phyloP scores from a whole-genome alignment of 805 yeast genomes.

The Grigorovia jiainica region DNA sequence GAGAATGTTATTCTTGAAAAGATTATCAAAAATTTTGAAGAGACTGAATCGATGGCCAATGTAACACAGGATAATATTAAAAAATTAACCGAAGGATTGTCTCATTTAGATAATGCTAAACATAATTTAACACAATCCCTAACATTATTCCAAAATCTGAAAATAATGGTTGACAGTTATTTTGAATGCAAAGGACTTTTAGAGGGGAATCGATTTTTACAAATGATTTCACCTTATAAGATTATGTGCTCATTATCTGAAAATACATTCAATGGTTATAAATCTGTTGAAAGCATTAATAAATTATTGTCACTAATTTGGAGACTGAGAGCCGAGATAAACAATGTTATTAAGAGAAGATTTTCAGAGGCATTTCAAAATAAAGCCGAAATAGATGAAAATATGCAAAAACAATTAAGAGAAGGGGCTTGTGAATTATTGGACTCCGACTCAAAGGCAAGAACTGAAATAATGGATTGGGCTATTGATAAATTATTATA shows the following conservation, averaged over 20 bases:
- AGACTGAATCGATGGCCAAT: slow-evolving; percentile 77
- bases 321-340: slow-evolving; percentile 19
- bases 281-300: slow-evolving; percentile 61
- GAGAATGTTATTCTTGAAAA: slow-evolving; percentile 16
- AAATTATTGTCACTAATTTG: slow-evolving; percentile 21
- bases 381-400: slow-evolving; percentile 1
- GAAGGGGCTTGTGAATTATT: slow-evolving; percentile 63
- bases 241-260: slow-evolving; percentile 27
- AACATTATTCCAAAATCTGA: slow-evolving; percentile 78
- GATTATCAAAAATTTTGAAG: slow-evolving; percentile 41
- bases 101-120: slow-evolving; percentile 71
- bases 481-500: slow-evolving; percentile 56
- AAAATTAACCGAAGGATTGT: slow-evolving; percentile 66
- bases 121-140: slow-evolving; percentile 74
- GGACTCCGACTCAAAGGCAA: slow-evolving; percentile 46
- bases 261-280: slow-evolving; percentile 47
- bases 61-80: slow-evolving; percentile 55
- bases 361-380: slow-evolving; percentile 6
- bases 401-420: slow-evolving; percentile 27
- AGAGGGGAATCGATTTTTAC: slow-evolving; percentile 11
- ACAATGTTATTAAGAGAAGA: slow-evolving; percentile 13
- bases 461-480: slow-evolving; percentile 59
- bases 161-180: slow-evolving; percentile 57
- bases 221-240: slow-evolving; percentile 22
- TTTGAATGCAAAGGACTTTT: slow-evolving; percentile 14